Base-by-base conservation (phyloP, 805 yeast genomes). In the Candida boleticola region DNA sequence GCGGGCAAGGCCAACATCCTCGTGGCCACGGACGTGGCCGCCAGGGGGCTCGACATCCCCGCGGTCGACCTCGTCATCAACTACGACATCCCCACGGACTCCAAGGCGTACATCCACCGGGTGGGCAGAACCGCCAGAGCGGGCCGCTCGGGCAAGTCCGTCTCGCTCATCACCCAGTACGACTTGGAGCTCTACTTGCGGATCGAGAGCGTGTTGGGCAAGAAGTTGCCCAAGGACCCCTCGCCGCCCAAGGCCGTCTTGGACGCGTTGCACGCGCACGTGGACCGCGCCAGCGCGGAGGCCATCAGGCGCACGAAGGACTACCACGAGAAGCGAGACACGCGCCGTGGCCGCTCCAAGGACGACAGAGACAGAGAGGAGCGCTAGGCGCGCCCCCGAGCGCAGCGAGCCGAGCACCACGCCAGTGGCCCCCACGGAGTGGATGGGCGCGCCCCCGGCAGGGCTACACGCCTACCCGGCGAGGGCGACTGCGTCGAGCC, bases 111-210 rank as follows among this genome's bases (percentile, higher is more conserved):
- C 55, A 82, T 85, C 51, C 95, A 85, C 61, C 73, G 96, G 64
- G 97, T 90, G 26, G 97, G 97, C 43, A 83, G 97, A 71, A 89
- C 97, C 26, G 97, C 97, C 2, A 83, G 97, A 63, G 95, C 96
- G 0, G 96, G 96, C 16, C 77, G 89, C 52, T 80, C 92, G 0
- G 96, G 96, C 37, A 85, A 83, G 59, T 86, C 96, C 2, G 74
- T 90, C 14, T 85, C 96, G 2, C 68, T 90, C 44, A 95, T 89
- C 25, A 90, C 98, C 0, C 99, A 93, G 63, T 93, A 93, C 60
- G 99, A 93, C 62, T 71, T 93, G 46, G 97, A 90, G 62, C 68
- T 89, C 54, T 86, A 88, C 56, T 68, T 89, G 50, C 76, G 97
- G 57, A 90, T 93, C 40, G 99, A 93, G 63, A 83, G 82, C 41